Percentiles rank a stretch among this genome's conserved stretches.
Evolutionary conservation across 768 basidiomycete genomes (phyloP).

Genomic region (Kwoniella sp.): DNA sequence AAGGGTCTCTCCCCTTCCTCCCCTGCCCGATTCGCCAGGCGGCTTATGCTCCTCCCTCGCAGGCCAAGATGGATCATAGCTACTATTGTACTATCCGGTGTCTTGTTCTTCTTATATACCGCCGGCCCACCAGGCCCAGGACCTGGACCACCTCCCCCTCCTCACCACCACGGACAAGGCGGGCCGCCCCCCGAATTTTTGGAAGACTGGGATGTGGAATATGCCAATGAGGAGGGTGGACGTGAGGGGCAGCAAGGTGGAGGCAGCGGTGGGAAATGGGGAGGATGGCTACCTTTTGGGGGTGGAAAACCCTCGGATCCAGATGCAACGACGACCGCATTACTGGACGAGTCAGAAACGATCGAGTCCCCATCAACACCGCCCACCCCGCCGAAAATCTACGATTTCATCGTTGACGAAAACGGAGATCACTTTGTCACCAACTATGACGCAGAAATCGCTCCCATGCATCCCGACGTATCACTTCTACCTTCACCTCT

Average conservation of each 20-base stretch:
- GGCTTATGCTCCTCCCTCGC: not conserved
- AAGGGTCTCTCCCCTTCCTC: conserved; percentile 17
- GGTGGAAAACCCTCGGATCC: conserved; percentile 9
- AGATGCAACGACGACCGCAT: not conserved
- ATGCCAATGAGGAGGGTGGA: conserved; percentile 15
- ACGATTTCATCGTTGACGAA: conserved; percentile 18
- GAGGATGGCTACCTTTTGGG: conserved; percentile 15
- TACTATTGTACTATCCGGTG: not conserved
- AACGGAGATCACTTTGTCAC: conserved; percentile 26
- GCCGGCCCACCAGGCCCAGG: not conserved
- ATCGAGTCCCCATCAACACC: not conserved
- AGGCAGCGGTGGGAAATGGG: conserved; percentile 7
- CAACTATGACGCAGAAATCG: conserved; percentile 19
- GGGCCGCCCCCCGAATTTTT: conserved; percentile 4
- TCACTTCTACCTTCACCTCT: conserved; percentile 24
- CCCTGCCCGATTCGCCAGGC: conserved; percentile 6
- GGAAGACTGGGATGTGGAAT: conserved; percentile 7
- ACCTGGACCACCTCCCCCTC: conserved; percentile 4
- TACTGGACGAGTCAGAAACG: not conserved
- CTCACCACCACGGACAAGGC: not conserved
- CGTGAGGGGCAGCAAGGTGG: conserved; percentile 1
- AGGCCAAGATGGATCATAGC: conserved; percentile 12
- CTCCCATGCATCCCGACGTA: conserved; percentile 39
- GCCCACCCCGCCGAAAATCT: not conserved
- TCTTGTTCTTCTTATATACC: conserved; percentile 7